A percentile compares a stretch with the other conserved stretches of the same genome.
Evolutionary conservation across 208 protist species (phyloP).

Genomic region (Trypanosoma cruzi): DNA sequence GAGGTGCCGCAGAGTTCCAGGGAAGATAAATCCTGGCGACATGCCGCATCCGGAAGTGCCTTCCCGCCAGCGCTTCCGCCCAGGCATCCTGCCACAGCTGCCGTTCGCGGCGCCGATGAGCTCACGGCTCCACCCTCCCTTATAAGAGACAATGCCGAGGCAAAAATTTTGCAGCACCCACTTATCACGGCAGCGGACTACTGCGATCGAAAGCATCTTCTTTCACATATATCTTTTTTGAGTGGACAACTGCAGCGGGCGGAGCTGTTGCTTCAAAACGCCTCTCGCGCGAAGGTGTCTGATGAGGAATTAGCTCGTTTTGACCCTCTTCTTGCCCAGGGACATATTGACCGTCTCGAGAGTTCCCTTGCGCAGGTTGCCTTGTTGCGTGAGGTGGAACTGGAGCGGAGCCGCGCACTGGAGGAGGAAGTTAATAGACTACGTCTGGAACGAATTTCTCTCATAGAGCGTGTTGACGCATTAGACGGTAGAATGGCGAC

Average conservation of each 20-base stretch:
- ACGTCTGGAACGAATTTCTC: slow-evolving; percentile 37
- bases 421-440: slow-evolving; percentile 42
- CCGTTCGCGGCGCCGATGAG: background rate
- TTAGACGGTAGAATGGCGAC: slow-evolving; percentile 25
- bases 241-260: slow-evolving; percentile 79
- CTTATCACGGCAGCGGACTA: slow-evolving; percentile 72
- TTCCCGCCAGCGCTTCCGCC: slow-evolving; percentile 27
- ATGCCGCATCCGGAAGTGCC: slow-evolving; percentile 16
- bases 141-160: background rate
- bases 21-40: slow-evolving; percentile 11
- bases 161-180: slow-evolving; percentile 18
- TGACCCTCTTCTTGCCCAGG: slow-evolving; percentile 80
- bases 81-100: slow-evolving; percentile 6
- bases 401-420: slow-evolving; percentile 36
- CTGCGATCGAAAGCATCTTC: slow-evolving; percentile 72
- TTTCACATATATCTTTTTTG: slow-evolving; percentile 89
- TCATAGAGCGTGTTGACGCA: slow-evolving; percentile 39
- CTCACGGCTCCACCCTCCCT: background rate
- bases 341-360: slow-evolving; percentile 81
- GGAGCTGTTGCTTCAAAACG: slow-evolving; percentile 69
- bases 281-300: slow-evolving; percentile 40
- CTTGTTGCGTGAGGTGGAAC: slow-evolving; percentile 77
- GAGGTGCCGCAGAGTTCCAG: background rate
- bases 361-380: slow-evolving; percentile 77
- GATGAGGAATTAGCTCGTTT: slow-evolving; percentile 55